phyloP scores from a whole-genome alignment of 108 stramenopile genomes.

The Fistulifera pelliculosa region DNA sequence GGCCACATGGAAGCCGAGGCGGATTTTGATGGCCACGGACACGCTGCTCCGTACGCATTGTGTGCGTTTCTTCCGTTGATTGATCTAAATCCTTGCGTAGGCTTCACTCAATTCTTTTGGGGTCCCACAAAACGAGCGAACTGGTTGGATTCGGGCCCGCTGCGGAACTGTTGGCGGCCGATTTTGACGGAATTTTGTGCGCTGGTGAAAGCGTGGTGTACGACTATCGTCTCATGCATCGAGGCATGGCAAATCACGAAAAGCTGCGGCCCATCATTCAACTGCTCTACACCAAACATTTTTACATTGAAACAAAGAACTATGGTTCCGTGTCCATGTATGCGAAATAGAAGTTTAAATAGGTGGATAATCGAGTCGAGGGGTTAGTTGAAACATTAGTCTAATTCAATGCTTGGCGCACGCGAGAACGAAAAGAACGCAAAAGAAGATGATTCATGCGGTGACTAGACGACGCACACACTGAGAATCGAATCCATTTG shows the following conservation, averaged over 20 bases:
- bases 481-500: too few species aligned
- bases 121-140: constrained; percentile 28
- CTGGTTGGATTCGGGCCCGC: constrained; percentile 44
- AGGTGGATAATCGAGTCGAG: too few species aligned
- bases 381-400: too few species aligned
- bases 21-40: constrained; percentile 28
- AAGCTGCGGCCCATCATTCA: constrained; percentile 39
- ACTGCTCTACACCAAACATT: constrained; percentile 38
- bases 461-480: too few species aligned
- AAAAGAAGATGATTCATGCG: too few species aligned
- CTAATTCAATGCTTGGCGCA: too few species aligned
- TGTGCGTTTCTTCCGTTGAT: constrained; percentile 57
- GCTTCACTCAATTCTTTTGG: constrained; percentile 64
- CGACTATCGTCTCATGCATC: constrained; percentile 55
- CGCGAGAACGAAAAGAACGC: too few species aligned
- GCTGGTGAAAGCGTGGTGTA: constrained; percentile 47
- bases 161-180: constrained; percentile 30
- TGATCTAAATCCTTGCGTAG: constrained; percentile 39
- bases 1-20: constrained; percentile 27
- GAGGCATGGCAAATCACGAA: constrained; percentile 35
- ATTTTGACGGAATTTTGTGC: constrained; percentile 21
- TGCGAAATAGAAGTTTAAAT: not conserved
- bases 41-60: constrained; percentile 31
- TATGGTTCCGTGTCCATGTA: constrained; percentile 31
- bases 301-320: constrained; percentile 43